Evolutionary conservation across 805 yeast genomes (phyloP).

Genomic region (Starmerella tilneyi): DNA sequence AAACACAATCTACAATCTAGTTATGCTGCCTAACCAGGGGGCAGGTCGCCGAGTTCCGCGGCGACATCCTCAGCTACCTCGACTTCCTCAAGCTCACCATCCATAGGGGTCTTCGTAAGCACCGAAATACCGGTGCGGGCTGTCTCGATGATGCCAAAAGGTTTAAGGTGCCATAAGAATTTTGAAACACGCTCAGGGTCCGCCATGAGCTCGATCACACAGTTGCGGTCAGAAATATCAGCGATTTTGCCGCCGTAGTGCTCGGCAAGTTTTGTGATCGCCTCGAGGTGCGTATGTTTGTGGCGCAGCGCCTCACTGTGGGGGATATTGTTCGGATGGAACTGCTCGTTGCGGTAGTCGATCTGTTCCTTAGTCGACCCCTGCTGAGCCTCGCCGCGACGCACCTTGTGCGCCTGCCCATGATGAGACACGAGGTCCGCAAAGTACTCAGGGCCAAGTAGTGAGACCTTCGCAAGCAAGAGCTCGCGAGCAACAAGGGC

Average conservation of each 20-base stretch:
- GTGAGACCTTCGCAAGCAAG: slow-evolving; percentile 79
- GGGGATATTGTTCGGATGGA: slow-evolving; percentile 81
- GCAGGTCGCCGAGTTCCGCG: slow-evolving; percentile 63
- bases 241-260: slow-evolving; percentile 91
- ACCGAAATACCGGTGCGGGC: slow-evolving; percentile 99
- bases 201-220: slow-evolving; percentile 87
- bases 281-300: slow-evolving; percentile 79
- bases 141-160: slow-evolving; percentile 91
- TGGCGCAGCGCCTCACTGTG: slow-evolving; percentile 90
- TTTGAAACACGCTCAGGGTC: slow-evolving; percentile 84
- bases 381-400: slow-evolving; percentile 31
- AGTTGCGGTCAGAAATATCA: slow-evolving; percentile 85
- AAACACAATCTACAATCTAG: background rate
- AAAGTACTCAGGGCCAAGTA: slow-evolving; percentile 96
- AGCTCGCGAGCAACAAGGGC: slow-evolving; percentile 87
- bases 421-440: slow-evolving; percentile 88
- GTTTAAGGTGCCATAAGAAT: slow-evolving; percentile 79
- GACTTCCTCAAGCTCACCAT: slow-evolving; percentile 35
- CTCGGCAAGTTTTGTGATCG: slow-evolving; percentile 64
- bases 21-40: slow-evolving; percentile 69
- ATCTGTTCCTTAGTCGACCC: slow-evolving; percentile 29
- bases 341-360: slow-evolving; percentile 33
- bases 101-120: slow-evolving; percentile 86
- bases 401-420: slow-evolving; percentile 35
- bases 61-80: slow-evolving; percentile 38